Evolutionary conservation across 2,329 filamentous ascomycete genomes (phyloP).

Genomic region (Botrytis tulipae): DNA sequence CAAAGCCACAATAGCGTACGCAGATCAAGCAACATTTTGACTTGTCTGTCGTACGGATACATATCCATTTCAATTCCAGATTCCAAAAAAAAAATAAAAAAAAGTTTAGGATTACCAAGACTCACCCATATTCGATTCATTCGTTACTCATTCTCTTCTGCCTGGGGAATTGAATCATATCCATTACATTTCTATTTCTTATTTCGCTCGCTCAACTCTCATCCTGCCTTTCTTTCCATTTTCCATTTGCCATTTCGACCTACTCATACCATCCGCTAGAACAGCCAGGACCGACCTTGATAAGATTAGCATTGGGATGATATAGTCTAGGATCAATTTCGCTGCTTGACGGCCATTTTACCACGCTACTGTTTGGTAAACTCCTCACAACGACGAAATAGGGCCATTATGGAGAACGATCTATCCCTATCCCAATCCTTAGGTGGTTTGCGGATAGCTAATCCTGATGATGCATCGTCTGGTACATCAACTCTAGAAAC

Average conservation of each 20-base stretch:
- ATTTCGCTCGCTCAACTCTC: neutral
- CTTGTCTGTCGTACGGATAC: constrained; percentile 4
- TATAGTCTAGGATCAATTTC: constrained; percentile 23
- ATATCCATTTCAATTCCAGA: constrained; percentile 9
- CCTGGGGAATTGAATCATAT: neutral
- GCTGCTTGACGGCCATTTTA: constrained; percentile 20
- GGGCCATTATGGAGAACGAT: constrained; percentile 75
- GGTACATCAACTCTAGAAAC: constrained; percentile 33
- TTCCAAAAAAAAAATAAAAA: neutral
- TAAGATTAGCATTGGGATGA: constrained; percentile 21
- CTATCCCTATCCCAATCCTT: constrained; percentile 88
- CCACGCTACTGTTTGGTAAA: constrained; percentile 8
- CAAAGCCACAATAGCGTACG: constrained; percentile 17
- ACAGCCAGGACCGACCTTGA: constrained; percentile 10
- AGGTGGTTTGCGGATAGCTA: constrained; percentile 93
- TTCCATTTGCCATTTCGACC: neutral
- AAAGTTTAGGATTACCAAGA: neutral
- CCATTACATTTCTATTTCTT: neutral
- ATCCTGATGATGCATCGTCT: constrained; percentile 61
- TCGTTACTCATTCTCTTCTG: constrained; percentile 1
- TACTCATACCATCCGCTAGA: neutral
- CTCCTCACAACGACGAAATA: neutral
- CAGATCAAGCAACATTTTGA: constrained; percentile 2
- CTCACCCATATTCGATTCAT: neutral
- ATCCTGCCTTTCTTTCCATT: neutral